A percentile compares a stretch with the other conserved stretches of the same genome.
Evolutionary conservation across 1,139 yeast species (phyloP).

Genomic region (Zhuliangozyma blackwelliae): DNA sequence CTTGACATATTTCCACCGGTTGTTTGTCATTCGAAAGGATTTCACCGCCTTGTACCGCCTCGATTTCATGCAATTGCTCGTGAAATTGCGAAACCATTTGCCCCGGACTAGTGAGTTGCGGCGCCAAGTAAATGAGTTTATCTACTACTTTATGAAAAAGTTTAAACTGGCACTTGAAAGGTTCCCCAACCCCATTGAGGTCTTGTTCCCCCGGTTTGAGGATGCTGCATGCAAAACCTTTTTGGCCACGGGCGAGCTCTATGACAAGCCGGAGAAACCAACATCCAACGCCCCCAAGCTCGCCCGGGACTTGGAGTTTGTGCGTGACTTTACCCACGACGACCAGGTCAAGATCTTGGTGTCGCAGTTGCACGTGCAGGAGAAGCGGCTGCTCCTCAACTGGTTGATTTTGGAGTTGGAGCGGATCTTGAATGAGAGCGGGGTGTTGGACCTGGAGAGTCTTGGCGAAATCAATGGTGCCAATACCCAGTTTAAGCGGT

Average conservation of each 20-base stretch:
- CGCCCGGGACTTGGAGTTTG: conserved; percentile 38
- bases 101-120: conserved; percentile 40
- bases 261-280: conserved; percentile 17
- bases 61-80: conserved; percentile 57
- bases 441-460: conserved; percentile 12
- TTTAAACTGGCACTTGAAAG: conserved; percentile 46
- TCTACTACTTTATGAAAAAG: conserved; percentile 62
- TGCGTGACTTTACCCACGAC: conserved; percentile 28
- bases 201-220: conserved; percentile 62
- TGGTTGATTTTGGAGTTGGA: conserved; percentile 43
- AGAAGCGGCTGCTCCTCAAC: conserved; percentile 33
- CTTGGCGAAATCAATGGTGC: no score
- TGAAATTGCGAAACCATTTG: conserved; percentile 26
- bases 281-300: conserved; percentile 19
- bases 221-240: conserved; percentile 35
- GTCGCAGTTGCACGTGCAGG: conserved; percentile 46
- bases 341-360: conserved; percentile 44
- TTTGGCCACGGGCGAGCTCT: conserved; percentile 51
- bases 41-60: conserved; percentile 63
- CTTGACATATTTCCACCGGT: conserved; percentile 65
- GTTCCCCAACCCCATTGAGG: conserved; percentile 62
- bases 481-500: conserved; percentile 12
- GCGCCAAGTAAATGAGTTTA: conserved; percentile 60
- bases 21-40: conserved; percentile 60
- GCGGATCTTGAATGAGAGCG: conserved; percentile 21